phyloP scores from a whole-genome alignment of 2,329 filamentous ascomycete species.

The Rutstroemia sydowiana region DNA sequence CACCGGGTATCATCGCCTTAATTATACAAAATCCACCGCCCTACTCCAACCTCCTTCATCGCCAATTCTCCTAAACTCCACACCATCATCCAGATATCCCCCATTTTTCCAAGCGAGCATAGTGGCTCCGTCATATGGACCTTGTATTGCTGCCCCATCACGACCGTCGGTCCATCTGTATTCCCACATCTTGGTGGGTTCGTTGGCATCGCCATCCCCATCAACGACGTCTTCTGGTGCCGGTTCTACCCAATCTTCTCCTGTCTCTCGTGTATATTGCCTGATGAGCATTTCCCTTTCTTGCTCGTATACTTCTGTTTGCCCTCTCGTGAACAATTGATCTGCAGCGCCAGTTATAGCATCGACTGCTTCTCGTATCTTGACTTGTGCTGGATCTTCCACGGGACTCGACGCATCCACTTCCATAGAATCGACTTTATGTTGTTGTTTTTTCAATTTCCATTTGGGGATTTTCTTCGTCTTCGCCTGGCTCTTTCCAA shows the following conservation, averaged over 20 bases:
- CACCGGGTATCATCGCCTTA: neutral
- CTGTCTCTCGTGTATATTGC: conserved; percentile 77
- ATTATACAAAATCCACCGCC: conserved; percentile 30
- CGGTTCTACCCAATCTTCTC: conserved; percentile 70
- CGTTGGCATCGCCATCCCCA: conserved; percentile 15
- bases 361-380: conserved; percentile 67
- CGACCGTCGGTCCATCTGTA: conserved; percentile 87
- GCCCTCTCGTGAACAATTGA: conserved; percentile 72
- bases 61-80: conserved; percentile 63
- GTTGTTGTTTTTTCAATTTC: conserved; percentile 64
- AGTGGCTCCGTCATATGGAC: conserved; percentile 74
- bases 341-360: conserved; percentile 85
- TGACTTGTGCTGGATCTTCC: conserved; percentile 61
- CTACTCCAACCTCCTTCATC: conserved; percentile 37
- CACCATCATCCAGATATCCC: conserved; percentile 86
- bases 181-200: conserved; percentile 60
- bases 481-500: conserved; percentile 62
- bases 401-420: conserved; percentile 49
- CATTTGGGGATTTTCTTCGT: conserved; percentile 54
- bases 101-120: conserved; percentile 91
- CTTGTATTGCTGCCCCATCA: conserved; percentile 71
- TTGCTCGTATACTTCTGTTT: conserved; percentile 85
- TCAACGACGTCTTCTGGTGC: conserved; percentile 30
- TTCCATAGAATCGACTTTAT: conserved; percentile 59
- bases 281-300: conserved; percentile 78